These are phyloP conservation scores for Phoenix roebelenii DNA, from an alignment of 176 grass and related monocot species.

Conservation along the genomic window DNA sequence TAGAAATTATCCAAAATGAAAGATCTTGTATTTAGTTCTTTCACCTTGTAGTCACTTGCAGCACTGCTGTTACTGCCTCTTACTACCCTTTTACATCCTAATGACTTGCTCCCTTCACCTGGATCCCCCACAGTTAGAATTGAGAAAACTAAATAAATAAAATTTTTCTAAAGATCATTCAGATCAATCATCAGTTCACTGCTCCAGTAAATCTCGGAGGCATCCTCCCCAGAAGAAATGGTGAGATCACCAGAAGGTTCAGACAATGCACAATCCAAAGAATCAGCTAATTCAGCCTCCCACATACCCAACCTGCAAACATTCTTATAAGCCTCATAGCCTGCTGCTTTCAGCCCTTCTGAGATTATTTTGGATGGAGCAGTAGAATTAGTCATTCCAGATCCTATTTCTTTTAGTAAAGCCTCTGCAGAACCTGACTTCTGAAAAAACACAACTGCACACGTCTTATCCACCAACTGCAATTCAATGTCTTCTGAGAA, in stretches of 20 bases:
- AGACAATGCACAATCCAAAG: slow-evolving; percentile 40
- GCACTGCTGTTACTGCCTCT: too few relatives aligned
- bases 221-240: slow-evolving; percentile 8
- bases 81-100: too few relatives aligned
- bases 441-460: slow-evolving; percentile 53
- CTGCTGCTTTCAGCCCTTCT: slow-evolving; percentile 59
- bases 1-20: too few relatives aligned
- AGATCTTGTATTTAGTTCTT: too few relatives aligned
- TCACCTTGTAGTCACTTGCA: too few relatives aligned
- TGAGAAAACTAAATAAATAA: too few relatives aligned
- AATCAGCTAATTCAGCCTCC: slow-evolving; percentile 64
- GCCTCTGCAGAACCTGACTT: slow-evolving; percentile 31
- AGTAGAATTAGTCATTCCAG: slow-evolving; percentile 15
- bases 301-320: slow-evolving; percentile 68
- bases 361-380: slow-evolving; percentile 38
- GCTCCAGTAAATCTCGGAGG: slow-evolving; percentile 50
- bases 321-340: slow-evolving; percentile 63
- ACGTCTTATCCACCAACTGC: slow-evolving; percentile 56
- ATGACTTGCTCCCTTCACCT: too few relatives aligned
- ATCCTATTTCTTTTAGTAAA: slow-evolving; percentile 51
- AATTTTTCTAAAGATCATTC: slow-evolving; percentile 31
- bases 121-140: too few relatives aligned
- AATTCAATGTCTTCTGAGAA: slow-evolving; percentile 67
- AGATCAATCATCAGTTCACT: slow-evolving; percentile 47
- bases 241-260: slow-evolving; percentile 15